These are phyloP conservation scores for Polysphondylium violaceum DNA, from an alignment of 78 protist genomes.

Conservation along the genomic window DNA sequence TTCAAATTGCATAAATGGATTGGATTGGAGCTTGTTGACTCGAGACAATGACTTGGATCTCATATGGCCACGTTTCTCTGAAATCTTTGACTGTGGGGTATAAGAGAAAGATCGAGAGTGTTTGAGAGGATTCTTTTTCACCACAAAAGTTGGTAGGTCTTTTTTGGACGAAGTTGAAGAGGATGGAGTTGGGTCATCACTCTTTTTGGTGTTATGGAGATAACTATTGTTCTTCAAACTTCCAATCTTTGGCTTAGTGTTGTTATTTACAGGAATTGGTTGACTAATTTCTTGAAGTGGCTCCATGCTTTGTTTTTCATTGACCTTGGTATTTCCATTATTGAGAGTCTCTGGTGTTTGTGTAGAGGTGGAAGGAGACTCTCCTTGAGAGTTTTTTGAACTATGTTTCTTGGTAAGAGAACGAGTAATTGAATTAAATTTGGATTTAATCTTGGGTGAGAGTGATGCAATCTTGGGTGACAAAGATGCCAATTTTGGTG, in stretches of 20 bases:
- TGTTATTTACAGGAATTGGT: neutral
- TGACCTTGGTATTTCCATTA: neutral
- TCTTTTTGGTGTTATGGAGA: neutral
- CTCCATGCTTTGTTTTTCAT: neutral
- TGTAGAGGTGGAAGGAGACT: slow-evolving; percentile 8
- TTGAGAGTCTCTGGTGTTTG: neutral
- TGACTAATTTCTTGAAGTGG: too few species aligned
- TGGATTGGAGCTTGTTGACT: neutral
- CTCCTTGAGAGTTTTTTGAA: neutral
- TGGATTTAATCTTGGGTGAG: slow-evolving; percentile 32
- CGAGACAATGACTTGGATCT: too few species aligned
- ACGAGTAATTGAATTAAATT: neutral
- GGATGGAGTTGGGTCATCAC: neutral
- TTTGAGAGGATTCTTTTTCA: too few species aligned
- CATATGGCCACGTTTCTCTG: too few species aligned
- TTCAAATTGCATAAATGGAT: neutral
- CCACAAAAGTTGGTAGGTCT: neutral
- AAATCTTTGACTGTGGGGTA: too few species aligned
- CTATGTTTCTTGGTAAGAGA: neutral
- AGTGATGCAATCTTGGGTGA: slow-evolving; percentile 1
- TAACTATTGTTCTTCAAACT: neutral
- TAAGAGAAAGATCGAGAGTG: too few species aligned
- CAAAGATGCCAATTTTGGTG: slow-evolving; percentile 13
- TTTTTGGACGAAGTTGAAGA: neutral
- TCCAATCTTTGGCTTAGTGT: too few species aligned